These are phyloP conservation scores for Aeschynomene evenia DNA, from an alignment of 306 rosid genomes.

Conservation along the genomic window DNA sequence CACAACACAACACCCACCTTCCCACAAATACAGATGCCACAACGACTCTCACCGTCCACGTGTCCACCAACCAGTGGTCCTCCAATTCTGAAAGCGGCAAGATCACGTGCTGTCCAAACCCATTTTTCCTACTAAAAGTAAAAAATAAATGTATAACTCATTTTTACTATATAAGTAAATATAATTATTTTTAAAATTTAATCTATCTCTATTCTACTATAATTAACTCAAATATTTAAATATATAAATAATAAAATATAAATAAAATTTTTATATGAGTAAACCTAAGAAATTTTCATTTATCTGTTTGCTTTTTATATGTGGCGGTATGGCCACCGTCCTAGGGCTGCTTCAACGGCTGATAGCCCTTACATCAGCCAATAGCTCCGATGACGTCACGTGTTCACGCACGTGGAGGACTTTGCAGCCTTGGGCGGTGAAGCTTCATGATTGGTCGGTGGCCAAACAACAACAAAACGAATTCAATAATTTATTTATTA, in stretches of 20 bases:
- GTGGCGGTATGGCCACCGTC: slow-evolving; percentile 25
- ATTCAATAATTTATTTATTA: background rate
- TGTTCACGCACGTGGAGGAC: slow-evolving; percentile 22
- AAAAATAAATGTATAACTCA: no score
- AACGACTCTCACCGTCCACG: slow-evolving; percentile 18
- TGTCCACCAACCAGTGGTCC: background rate
- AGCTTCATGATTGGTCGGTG: slow-evolving; percentile 28
- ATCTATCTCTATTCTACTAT: no score
- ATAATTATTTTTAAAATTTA: no score
- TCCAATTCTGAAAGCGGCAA: background rate
- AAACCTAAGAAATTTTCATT: no score
- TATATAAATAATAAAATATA: no score
- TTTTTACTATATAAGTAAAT: no score
- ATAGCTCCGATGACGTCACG: background rate
- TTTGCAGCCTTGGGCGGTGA: slow-evolving; percentile 37
- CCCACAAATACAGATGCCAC: background rate
- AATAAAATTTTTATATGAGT: no score
- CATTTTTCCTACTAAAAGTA: no score
- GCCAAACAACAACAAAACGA: slow-evolving; percentile 4
- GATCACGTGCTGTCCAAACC: slow-evolving; percentile 31
- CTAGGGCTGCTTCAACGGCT: background rate
- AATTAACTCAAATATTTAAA: no score
- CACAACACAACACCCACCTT: background rate
- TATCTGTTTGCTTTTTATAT: background rate
- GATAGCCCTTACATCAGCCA: slow-evolving; percentile 6